Base-by-base conservation (phyloP, 2,329 filamentous ascomycete genomes). In the Ophiocordyceps sinensis region DNA sequence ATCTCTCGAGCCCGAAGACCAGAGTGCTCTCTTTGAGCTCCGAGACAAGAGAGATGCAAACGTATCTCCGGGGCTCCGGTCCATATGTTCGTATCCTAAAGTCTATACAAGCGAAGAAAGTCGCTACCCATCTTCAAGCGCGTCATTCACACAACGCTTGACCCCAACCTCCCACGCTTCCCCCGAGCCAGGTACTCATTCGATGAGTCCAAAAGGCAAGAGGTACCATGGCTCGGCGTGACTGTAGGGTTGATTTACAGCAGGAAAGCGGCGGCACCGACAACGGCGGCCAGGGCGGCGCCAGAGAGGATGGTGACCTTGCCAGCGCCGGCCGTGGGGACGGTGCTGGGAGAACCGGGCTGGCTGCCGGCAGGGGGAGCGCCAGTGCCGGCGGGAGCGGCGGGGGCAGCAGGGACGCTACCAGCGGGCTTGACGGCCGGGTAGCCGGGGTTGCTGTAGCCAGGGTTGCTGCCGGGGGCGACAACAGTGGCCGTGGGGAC, bases 211-310 rank as follows among this genome's bases (percentile, higher is more conserved):
- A 3, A 6, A 14, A 35, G n/a, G 32, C 14, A 4, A n/a, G 32
- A 35, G 13, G 32, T 3, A 17, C n/a, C 14, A 15, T 10, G n/a
- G 32, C 32, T 9, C n/a, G 32, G n/a, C 32, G 32, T 35, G n/a
- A 17, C 32, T 15, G 52, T 50, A 49, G 49, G 13, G 49, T 52
- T 56, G 58, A 65, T 69, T 72, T 76, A 77, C 65, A 77, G 67
- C 55, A 69, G 56, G 59, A 71, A 64, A 58, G 71, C 74, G 55
- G 70, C 73, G 46, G 78, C 57, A 55, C 70, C 76, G 58, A 78
- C 64, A 51, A 77, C 58, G 66, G 70, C 75, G 51, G 71, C 75
- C 51, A 79, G 70, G 50, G 65, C 71, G 45, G 70, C 75, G 47
- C 72, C 75, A 35, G 73, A 75, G 52, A 76, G 59, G 53, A 64